Evolutionary conservation across 2,329 filamentous ascomycete species (phyloP).

Genomic region (Fusarium sp.): DNA sequence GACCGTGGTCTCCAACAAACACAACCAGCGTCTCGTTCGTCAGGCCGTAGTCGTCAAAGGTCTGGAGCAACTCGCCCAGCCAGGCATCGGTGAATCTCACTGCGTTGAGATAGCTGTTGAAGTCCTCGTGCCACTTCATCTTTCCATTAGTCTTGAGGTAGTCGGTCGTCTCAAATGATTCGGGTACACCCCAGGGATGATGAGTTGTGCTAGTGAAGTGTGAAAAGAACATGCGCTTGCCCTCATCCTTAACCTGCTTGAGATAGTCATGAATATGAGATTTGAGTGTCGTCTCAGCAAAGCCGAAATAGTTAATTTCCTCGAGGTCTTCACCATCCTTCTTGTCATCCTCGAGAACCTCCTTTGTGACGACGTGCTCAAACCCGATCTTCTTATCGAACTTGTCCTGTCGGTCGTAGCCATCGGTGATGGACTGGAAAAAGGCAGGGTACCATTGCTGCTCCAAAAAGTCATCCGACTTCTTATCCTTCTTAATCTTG

Average conservation of each 20-base stretch:
- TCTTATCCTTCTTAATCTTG: slow-evolving; percentile 40
- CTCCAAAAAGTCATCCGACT: slow-evolving; percentile 41
- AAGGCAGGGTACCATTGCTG: slow-evolving; percentile 52
- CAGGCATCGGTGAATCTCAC: slow-evolving; percentile 52
- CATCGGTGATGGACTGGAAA: slow-evolving; percentile 54
- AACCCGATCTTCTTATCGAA: slow-evolving; percentile 53
- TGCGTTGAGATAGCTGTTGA: slow-evolving; percentile 53
- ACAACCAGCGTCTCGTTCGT: slow-evolving; percentile 53
- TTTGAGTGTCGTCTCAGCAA: slow-evolving; percentile 49
- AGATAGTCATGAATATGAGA: slow-evolving; percentile 51
- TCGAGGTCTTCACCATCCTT: slow-evolving; percentile 36
- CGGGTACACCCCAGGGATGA: slow-evolving; percentile 48
- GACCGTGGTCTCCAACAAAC: slow-evolving; percentile 53
- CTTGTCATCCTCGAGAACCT: slow-evolving; percentile 44
- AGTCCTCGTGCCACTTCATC: slow-evolving; percentile 48
- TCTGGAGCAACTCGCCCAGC: slow-evolving; percentile 50
- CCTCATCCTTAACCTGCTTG: slow-evolving; percentile 45
- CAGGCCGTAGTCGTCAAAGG: slow-evolving; percentile 51
- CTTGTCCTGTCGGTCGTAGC: slow-evolving; percentile 52
- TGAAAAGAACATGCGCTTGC: slow-evolving; percentile 53
- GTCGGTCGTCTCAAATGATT: slow-evolving; percentile 34
- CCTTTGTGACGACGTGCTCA: slow-evolving; percentile 46
- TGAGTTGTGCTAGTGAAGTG: slow-evolving; percentile 56
- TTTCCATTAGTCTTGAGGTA: slow-evolving; percentile 43
- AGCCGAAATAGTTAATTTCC: slow-evolving; percentile 53